Evolutionary conservation across 345 rosid species (phyloP).

Genomic region (Brassica nigra): DNA sequence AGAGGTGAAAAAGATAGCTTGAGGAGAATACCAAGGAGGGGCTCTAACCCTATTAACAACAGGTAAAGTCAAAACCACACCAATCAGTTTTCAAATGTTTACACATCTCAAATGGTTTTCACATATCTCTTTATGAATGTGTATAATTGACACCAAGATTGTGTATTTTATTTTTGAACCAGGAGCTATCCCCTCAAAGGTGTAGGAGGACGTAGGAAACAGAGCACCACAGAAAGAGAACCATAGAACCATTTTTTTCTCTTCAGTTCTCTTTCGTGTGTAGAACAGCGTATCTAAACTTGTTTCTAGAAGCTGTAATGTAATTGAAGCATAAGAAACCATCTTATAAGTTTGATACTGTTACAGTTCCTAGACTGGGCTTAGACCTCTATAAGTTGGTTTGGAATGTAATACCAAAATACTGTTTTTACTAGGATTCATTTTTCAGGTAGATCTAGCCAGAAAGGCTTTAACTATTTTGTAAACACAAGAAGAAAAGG

Average conservation of each 20-base stretch:
- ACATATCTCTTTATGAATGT: neutral
- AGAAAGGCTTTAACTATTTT: constrained; percentile 15
- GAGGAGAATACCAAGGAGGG: neutral
- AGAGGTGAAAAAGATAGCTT: neutral
- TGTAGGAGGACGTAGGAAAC: neutral
- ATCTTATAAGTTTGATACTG: neutral
- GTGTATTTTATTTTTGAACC: neutral
- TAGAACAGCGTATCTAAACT: neutral
- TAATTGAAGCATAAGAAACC: neutral
- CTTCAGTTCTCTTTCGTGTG: neutral
- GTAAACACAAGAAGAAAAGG: constrained; percentile 21
- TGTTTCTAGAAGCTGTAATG: neutral
- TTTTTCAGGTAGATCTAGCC: constrained; percentile 50
- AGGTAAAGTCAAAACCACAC: neutral
- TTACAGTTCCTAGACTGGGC: neutral
- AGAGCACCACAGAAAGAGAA: neutral
- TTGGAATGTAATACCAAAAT: constrained; percentile 9
- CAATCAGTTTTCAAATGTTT: neutral
- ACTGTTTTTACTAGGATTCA: constrained; percentile 5
- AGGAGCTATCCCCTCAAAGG: neutral
- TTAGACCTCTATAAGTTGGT: constrained; percentile 12
- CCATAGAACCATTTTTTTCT: neutral
- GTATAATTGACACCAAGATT: neutral
- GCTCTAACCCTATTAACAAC: neutral
- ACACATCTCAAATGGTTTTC: neutral